A percentile compares a stretch with the other conserved stretches of the same genome.
Conservation (phyloP, 148 eudicot genomes). For the Persicaria maculosa region DNA sequence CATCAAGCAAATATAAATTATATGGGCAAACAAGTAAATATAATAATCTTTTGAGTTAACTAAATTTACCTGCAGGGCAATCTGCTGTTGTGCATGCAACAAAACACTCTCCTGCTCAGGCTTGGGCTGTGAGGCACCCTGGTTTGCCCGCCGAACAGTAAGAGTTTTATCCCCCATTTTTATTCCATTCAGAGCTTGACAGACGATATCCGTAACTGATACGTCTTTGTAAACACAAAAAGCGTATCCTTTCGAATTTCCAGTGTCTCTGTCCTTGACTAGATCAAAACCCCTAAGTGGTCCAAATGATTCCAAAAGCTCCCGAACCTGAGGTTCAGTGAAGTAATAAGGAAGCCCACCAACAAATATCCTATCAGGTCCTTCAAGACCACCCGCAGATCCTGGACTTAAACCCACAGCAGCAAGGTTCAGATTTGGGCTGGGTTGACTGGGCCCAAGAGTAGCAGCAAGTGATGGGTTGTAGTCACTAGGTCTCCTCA, state of each 20-base stretch:
- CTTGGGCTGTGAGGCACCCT: slow-evolving; percentile 75
- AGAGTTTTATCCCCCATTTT: slow-evolving; percentile 95
- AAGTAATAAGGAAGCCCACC: slow-evolving; percentile 96
- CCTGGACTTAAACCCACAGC: slow-evolving; percentile 93
- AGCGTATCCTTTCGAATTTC: slow-evolving; percentile 97
- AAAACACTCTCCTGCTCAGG: slow-evolving; percentile 94
- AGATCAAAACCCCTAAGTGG: slow-evolving; percentile 87
- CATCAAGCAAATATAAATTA: too few relatives aligned
- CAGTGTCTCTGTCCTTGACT: slow-evolving; percentile 95
- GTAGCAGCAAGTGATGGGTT: slow-evolving; percentile 91
- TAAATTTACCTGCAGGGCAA: slow-evolving; percentile 65
- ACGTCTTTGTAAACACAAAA: slow-evolving; percentile 90
- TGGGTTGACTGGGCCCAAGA: slow-evolving; percentile 99
- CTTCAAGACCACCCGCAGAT: slow-evolving; percentile 94
- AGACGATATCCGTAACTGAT: slow-evolving; percentile 81
- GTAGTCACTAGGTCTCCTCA: slow-evolving; percentile 95
- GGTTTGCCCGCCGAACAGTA: slow-evolving; percentile 95
- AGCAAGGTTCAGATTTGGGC: slow-evolving; percentile 75
- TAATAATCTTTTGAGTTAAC: neutral
- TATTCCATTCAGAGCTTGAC: slow-evolving; percentile 94
- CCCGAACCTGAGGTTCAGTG: slow-evolving; percentile 85
- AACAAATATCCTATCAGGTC: slow-evolving; percentile 93
- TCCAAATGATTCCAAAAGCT: slow-evolving; percentile 90
- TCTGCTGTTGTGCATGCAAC: slow-evolving; percentile 89
- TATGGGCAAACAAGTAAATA: neutral